These are phyloP conservation scores for Thielaviopsis musarum DNA, from an alignment of 2,329 filamentous ascomycete genomes.

Conservation along the genomic window DNA sequence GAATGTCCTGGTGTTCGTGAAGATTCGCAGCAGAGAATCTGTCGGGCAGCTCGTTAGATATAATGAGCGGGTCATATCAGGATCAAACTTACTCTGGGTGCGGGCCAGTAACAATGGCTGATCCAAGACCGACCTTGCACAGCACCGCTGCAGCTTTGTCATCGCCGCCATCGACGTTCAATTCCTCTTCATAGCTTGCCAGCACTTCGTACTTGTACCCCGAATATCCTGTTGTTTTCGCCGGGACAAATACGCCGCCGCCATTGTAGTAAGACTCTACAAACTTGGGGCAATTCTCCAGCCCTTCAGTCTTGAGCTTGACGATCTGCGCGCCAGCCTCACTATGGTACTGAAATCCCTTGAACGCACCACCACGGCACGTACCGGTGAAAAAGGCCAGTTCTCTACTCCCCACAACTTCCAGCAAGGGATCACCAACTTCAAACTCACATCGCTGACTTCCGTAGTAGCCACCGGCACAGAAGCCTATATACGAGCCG, in stretches of 20 bases:
- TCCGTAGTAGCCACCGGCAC: conserved; percentile 89
- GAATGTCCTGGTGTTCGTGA: conserved; percentile 45
- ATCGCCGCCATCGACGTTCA: conserved; percentile 60
- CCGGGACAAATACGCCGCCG: conserved; percentile 81
- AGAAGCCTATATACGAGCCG: conserved; percentile 78
- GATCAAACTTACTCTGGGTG: conserved; percentile 59
- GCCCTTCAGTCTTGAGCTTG: conserved; percentile 45
- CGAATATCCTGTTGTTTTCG: conserved; percentile 21
- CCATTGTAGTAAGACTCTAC: conserved; percentile 85
- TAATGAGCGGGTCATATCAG: neutral
- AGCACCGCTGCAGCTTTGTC: conserved; percentile 67
- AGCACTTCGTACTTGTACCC: conserved; percentile 51
- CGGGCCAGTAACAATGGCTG: conserved; percentile 64
- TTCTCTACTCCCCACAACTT: conserved; percentile 74
- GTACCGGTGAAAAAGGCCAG: conserved; percentile 75
- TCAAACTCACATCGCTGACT: conserved; percentile 76
- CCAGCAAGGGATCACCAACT: conserved; percentile 54
- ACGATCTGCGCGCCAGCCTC: conserved; percentile 68
- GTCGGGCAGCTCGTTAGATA: conserved; percentile 8
- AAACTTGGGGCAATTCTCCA: conserved; percentile 34
- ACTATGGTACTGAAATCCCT: conserved; percentile 78
- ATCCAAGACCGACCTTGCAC: conserved; percentile 66
- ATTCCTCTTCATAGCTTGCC: conserved; percentile 57
- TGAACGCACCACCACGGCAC: conserved; percentile 74
- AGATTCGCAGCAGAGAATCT: conserved; percentile 77